These are phyloP conservation scores for Nemania diffusa DNA, from an alignment of 2,329 filamentous ascomycete species.

Conservation along the genomic window DNA sequence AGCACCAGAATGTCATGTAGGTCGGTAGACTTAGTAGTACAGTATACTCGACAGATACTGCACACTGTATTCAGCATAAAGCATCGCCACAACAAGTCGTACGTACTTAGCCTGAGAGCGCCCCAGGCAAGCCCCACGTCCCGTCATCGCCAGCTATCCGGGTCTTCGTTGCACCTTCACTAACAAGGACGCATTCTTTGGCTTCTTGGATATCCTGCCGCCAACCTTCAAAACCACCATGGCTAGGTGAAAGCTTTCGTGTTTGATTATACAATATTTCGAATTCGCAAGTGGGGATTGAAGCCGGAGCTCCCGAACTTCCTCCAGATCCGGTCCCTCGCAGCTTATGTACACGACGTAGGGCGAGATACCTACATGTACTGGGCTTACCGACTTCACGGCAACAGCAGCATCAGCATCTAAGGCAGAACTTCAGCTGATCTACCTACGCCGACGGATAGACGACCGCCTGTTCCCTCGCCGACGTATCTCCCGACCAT, in stretches of 20 bases:
- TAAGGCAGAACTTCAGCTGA: neutral
- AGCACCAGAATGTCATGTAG: no score
- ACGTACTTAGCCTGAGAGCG: neutral
- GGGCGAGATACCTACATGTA: neutral
- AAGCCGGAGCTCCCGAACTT: slow-evolving; percentile 30
- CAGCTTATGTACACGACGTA: neutral
- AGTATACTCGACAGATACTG: neutral
- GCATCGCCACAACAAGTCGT: slow-evolving; percentile 21
- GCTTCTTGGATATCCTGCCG: neutral
- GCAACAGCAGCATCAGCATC: neutral
- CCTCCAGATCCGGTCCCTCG: neutral
- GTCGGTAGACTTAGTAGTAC: no score
- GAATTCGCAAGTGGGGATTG: slow-evolving; percentile 14
- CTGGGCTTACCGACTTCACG: neutral
- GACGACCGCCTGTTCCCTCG: neutral
- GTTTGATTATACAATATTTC: neutral
- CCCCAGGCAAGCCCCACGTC: slow-evolving; percentile 8
- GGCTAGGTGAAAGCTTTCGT: slow-evolving; percentile 22
- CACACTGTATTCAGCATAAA: neutral
- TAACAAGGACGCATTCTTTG: neutral
- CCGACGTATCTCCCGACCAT: slow-evolving; percentile 48
- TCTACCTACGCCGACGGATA: neutral
- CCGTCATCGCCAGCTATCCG: slow-evolving; percentile 1
- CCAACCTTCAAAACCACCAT: slow-evolving; percentile 13
- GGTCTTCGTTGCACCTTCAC: neutral